Evolutionary conservation across 192 early-diverging fungal genomes (phyloP).

Genomic region (Backusella australiensis): DNA sequence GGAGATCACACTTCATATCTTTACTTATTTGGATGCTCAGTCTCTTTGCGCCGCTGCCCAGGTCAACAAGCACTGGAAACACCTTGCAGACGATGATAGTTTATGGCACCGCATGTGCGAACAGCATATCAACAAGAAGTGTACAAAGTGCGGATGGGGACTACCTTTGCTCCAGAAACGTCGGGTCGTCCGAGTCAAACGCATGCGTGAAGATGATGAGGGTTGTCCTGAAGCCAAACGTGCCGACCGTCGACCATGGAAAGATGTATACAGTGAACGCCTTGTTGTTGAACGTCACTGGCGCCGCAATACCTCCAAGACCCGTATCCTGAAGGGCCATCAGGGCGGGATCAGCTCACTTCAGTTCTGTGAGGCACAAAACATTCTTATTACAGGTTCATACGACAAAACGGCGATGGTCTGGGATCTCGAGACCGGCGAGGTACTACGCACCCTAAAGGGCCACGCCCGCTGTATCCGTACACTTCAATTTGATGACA

Average conservation of each 20-base stretch:
- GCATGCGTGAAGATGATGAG: background rate
- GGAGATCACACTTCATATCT: conserved; percentile 78
- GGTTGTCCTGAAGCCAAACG: background rate
- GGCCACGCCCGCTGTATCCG: conserved; percentile 86
- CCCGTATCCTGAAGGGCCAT: conserved; percentile 67
- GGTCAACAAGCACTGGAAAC: conserved; percentile 77
- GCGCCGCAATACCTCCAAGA: conserved; percentile 71
- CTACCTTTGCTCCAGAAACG: conserved; percentile 74
- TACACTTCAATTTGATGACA: conserved; percentile 91
- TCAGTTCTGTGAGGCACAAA: conserved; percentile 74
- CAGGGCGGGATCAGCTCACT: conserved; percentile 83
- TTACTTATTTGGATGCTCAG: conserved; percentile 87
- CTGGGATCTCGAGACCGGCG: conserved; percentile 83
- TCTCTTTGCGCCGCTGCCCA: conserved; percentile 89
- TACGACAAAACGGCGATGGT: conserved; percentile 83
- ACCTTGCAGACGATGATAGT: conserved; percentile 84
- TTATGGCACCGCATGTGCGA: conserved; percentile 98
- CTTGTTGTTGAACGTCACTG: conserved; percentile 93
- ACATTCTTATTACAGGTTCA: conserved; percentile 79
- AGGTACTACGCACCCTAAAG: conserved; percentile 65
- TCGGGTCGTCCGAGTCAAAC: conserved; percentile 19
- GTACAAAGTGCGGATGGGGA: conserved; percentile 95
- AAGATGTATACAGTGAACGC: conserved; percentile 92
- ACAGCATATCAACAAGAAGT: conserved; percentile 96
- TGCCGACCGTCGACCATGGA: conserved; percentile 77